Conservation (phyloP, 2,329 filamentous ascomycete species). For the Penicillium olsonii region DNA sequence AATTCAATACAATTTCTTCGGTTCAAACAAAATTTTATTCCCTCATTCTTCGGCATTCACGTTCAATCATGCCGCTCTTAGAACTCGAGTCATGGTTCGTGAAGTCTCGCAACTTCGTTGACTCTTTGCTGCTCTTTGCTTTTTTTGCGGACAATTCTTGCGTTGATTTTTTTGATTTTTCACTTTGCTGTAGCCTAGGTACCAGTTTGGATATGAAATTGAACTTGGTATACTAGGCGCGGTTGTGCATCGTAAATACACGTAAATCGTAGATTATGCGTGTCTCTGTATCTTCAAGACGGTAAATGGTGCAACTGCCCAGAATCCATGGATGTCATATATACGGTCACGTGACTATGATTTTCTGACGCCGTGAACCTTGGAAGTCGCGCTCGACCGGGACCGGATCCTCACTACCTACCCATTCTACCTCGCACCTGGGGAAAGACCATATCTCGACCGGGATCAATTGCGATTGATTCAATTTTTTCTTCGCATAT, state of each 20-base stretch:
- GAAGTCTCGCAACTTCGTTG: slow-evolving; percentile 9
- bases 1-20: slow-evolving; percentile 41
- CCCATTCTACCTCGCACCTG: slow-evolving; percentile 4
- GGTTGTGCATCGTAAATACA: not conserved
- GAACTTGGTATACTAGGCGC: slow-evolving; percentile 31
- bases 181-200: slow-evolving; percentile 28
- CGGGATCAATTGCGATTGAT: not conserved
- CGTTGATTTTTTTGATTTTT: slow-evolving; percentile 13
- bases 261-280: not conserved
- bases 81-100: slow-evolving; percentile 15
- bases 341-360: slow-evolving; percentile 22
- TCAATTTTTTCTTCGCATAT: not conserved
- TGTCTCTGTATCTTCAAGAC: too few relatives aligned
- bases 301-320: too few relatives aligned
- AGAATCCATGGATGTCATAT: not conserved
- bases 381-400: slow-evolving; percentile 3
- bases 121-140: slow-evolving; percentile 25
- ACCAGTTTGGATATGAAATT: slow-evolving; percentile 34
- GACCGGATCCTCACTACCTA: not conserved
- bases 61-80: slow-evolving; percentile 32
- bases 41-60: slow-evolving; percentile 25
- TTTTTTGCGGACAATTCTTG: slow-evolving; percentile 17
- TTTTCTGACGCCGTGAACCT: slow-evolving; percentile 12
- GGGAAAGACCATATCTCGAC: not conserved
- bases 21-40: slow-evolving; percentile 31